Conservation (phyloP, 495 filamentous ascomycete genomes). For the Chaetomium tenue region DNA sequence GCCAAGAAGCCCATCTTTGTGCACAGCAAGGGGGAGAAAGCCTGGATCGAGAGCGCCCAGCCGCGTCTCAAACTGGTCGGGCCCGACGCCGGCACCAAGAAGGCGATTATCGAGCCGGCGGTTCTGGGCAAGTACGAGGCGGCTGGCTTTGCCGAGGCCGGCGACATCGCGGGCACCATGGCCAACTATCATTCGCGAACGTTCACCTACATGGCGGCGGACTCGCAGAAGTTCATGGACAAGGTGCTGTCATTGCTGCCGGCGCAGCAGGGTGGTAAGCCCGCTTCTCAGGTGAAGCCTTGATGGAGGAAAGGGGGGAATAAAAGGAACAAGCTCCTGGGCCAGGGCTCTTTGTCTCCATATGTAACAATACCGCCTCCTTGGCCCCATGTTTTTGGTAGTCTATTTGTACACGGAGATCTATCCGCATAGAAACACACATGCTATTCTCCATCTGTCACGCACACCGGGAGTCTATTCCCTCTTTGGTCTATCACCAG, state of each 20-base stretch:
- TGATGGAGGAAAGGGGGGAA: constrained; percentile 5
- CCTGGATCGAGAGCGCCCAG: constrained; percentile 34
- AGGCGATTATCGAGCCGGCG: constrained; percentile 40
- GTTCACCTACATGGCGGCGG: constrained; percentile 25
- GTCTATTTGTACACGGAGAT: constrained; percentile 26
- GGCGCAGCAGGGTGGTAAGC: constrained; percentile 13
- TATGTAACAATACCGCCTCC: constrained; percentile 28
- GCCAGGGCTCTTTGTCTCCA: background rate
- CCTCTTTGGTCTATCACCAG: too few relatives aligned
- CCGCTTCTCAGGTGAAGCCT: constrained; percentile 23
- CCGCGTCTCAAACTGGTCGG: constrained; percentile 20
- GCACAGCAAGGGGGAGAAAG: constrained; percentile 36
- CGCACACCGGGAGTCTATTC: too few relatives aligned
- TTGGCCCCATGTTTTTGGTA: constrained; percentile 16
- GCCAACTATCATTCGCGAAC: constrained; percentile 36
- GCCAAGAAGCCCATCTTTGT: constrained; percentile 36
- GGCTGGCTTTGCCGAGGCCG: constrained; percentile 31
- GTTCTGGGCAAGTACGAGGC: constrained; percentile 45
- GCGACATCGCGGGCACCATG: constrained; percentile 37
- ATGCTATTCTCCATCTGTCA: constrained; percentile 17
- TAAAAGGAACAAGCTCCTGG: background rate
- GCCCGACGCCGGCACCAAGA: constrained; percentile 34
- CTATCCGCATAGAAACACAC: constrained; percentile 25
- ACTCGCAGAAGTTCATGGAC: constrained; percentile 27
- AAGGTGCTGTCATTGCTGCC: constrained; percentile 34